These are phyloP conservation scores for Orbilia brochopaga DNA, from an alignment of 2,329 filamentous ascomycete species.

Conservation along the genomic window DNA sequence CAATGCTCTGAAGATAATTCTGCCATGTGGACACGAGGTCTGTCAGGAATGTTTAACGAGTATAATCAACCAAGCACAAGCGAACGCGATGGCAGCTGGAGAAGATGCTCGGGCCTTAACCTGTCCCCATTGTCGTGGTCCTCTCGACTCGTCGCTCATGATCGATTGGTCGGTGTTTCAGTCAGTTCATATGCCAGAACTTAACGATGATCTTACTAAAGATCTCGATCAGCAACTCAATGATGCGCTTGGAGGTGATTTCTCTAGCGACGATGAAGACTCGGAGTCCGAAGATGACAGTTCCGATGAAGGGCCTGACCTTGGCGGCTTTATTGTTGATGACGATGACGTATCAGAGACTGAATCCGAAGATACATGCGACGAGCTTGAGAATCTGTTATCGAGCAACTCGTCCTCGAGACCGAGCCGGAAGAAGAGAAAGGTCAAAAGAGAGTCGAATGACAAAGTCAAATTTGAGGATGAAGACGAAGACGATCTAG, in stretches of 20 bases:
- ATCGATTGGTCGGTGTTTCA: constrained; percentile 78
- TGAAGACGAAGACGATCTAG: background rate
- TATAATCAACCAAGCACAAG: constrained; percentile 68
- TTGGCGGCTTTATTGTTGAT: constrained; percentile 47
- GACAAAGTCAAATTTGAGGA: background rate
- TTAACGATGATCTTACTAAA: constrained; percentile 69
- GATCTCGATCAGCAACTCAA: constrained; percentile 52
- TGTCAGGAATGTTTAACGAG: constrained; percentile 78
- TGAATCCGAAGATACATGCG: constrained; percentile 56
- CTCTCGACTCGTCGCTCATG: constrained; percentile 70
- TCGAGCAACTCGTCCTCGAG: background rate
- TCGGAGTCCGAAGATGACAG: constrained; percentile 58
- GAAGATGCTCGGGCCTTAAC: constrained; percentile 65
- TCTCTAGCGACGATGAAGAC: constrained; percentile 57
- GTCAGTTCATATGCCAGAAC: constrained; percentile 54
- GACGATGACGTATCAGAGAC: constrained; percentile 55
- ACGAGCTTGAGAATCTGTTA: constrained; percentile 54
- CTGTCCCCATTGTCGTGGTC: constrained; percentile 77
- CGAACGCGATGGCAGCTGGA: constrained; percentile 66
- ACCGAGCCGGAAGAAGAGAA: constrained; percentile 5
- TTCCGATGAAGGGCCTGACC: constrained; percentile 54
- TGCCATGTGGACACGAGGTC: constrained; percentile 81
- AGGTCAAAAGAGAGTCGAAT: constrained; percentile 10
- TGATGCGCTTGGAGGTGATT: constrained; percentile 52
- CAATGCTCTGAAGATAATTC: constrained; percentile 63